Conservation (phyloP, 2,329 filamentous ascomycete genomes). For the Chaetomium strumarium region DNA sequence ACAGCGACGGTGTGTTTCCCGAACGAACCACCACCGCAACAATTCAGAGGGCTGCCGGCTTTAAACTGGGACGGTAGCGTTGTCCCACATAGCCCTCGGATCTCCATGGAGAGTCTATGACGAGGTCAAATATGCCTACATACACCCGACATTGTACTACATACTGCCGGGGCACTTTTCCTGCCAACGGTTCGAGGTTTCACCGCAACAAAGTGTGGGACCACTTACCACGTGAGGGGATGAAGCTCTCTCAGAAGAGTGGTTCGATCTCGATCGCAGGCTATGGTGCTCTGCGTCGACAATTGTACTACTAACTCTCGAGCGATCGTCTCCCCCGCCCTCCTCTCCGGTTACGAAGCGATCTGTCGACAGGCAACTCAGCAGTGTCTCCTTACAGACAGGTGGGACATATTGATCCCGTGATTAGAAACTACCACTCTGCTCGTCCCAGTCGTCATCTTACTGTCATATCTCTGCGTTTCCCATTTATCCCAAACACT, state of each 20-base stretch:
- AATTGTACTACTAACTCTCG: too few relatives aligned
- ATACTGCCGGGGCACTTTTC: background rate
- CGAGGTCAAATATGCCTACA: background rate
- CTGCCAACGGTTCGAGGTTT: background rate
- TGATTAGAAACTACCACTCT: background rate
- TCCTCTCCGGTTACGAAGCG: background rate
- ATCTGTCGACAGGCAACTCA: background rate
- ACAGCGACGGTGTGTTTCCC: background rate
- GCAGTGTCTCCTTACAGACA: background rate
- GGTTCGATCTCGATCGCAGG: background rate
- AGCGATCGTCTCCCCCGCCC: background rate
- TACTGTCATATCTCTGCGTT: too few relatives aligned
- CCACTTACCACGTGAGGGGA: conserved; percentile 1
- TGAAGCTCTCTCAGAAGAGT: background rate
- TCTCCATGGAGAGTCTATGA: too few relatives aligned
- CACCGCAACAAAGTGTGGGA: background rate
- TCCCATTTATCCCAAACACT: too few relatives aligned
- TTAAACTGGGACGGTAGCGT: background rate
- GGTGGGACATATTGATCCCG: background rate
- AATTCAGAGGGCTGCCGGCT: too few relatives aligned
- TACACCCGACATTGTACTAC: background rate
- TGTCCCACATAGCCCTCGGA: background rate
- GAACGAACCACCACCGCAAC: background rate
- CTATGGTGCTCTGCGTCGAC: background rate
- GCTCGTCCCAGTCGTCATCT: too few relatives aligned